Evolutionary conservation across 2,329 filamentous ascomycete genomes (phyloP), one percentile per base, ranked within the genome.

Genomic region (Chaetomium sp.): DNA sequence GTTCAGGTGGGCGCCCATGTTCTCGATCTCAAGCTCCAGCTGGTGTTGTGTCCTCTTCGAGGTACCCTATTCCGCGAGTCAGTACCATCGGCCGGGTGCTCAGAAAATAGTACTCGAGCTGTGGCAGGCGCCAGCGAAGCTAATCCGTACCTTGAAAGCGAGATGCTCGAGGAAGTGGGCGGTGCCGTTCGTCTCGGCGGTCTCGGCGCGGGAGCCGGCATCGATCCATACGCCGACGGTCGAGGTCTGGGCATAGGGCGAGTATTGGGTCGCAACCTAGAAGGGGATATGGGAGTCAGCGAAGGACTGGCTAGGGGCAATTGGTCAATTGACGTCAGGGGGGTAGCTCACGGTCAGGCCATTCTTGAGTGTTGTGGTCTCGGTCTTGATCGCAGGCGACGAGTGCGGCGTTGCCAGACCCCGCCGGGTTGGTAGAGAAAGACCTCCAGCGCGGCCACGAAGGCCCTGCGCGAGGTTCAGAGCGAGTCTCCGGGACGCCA

Each of bases 181-280:
- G 75, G 95, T 99, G 82, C 95, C 95, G 84, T 98, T 99, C 77
- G 92, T 98, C 87, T 93, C 93, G 82, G 95, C 89, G 74, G 95
- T 99, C 87, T 99, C 95, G 79, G 95, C 93, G 81, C 95, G 88
- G 81, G 93, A 97, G 78, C 95, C 95, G 79, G 96, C 94, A 82
- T 99, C 96, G 80, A 99, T 99, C 93, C 95, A 99, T 72, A 99
- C 92, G 79, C 95, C 95, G 75, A 98, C 93, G 63, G 94, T 98
- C 75, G 93, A 97, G 68, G 95, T 98, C 85, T 98, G 93, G 76
- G 94, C 94, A 86, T 93, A 98, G 74, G 94, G 95, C 70, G 93
- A 97, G 85, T 98, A 91, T 81, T 99, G 94, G 74, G 95, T 96
- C 73, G 95, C 95, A 78, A 99, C 93, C 94, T 98, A 78, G 64